Evolutionary conservation across 306 rosid species (phyloP).

Genomic region (cucumber (Cucumis sativus)): DNA sequence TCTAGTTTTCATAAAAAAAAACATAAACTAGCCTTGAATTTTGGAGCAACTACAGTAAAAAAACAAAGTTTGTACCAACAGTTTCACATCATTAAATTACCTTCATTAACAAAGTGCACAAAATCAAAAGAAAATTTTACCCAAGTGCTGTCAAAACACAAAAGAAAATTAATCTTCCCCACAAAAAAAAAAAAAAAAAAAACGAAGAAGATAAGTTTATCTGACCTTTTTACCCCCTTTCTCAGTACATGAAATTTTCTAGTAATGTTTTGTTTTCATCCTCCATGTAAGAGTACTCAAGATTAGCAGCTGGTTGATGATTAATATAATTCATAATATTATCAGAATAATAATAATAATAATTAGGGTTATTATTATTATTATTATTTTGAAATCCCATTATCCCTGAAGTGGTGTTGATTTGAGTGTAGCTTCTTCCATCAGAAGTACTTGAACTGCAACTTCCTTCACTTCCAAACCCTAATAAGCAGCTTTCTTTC

Average conservation of each 20-base stretch:
- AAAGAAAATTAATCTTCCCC: constrained; percentile 21
- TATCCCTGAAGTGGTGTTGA: background rate
- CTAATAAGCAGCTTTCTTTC: background rate
- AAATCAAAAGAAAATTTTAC: constrained; percentile 25
- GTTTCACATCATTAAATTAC: constrained; percentile 17
- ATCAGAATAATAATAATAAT: background rate
- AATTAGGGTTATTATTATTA: background rate
- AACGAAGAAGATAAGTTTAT: background rate
- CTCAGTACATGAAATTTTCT: background rate
- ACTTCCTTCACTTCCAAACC: constrained; percentile 1
- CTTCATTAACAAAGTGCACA: constrained; percentile 29
- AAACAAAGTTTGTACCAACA: constrained; percentile 12
- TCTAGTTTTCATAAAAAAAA: constrained; percentile 24
- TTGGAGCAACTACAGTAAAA: constrained; percentile 8
- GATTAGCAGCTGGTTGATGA: background rate
- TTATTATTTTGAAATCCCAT: background rate
- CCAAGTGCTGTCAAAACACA: constrained; percentile 43
- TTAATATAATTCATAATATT: background rate
- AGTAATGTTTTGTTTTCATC: background rate
- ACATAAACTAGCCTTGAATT: constrained; percentile 5
- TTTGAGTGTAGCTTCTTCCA: constrained; percentile 1
- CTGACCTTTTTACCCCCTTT: background rate
- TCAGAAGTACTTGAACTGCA: background rate
- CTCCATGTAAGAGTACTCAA: background rate
- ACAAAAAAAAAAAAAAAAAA: background rate